Evolutionary conservation across 192 early-diverging fungal genomes (phyloP).

Genomic region (Coemansia sp.): DNA sequence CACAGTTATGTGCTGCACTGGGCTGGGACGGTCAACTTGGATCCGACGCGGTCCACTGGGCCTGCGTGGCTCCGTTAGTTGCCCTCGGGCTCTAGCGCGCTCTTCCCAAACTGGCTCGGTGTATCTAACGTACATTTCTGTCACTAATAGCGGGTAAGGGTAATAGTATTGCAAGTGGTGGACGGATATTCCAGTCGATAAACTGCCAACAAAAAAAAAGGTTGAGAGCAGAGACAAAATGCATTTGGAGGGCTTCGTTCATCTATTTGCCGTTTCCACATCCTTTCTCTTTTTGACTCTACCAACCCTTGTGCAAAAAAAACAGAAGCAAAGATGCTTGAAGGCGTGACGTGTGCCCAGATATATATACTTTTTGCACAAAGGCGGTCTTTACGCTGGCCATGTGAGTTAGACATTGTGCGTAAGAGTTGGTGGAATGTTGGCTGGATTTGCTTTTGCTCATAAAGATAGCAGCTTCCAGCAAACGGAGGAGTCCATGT

Average conservation of each 20-base stretch:
- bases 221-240: neutral
- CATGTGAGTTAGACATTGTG: too few relatives aligned
- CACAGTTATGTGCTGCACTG: constrained; percentile 33
- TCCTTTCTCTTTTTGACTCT: too few relatives aligned
- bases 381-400: too few relatives aligned
- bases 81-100: constrained; percentile 48
- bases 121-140: neutral
- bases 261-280: too few relatives aligned
- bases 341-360: neutral
- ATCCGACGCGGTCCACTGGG: constrained; percentile 41
- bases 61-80: neutral
- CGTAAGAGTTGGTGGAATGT: too few relatives aligned
- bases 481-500: too few relatives aligned
- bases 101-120: constrained; percentile 3
- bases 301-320: too few relatives aligned
- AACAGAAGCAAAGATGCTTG: too few relatives aligned
- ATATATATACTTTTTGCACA: neutral
- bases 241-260: too few relatives aligned
- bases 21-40: constrained; percentile 60
- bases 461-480: too few relatives aligned
- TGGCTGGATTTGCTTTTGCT: too few relatives aligned
- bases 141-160: neutral
- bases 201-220: neutral
- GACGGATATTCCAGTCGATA: neutral
- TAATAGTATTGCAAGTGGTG: neutral